These are phyloP conservation scores for Phytopythium chamaehyphon DNA, from an alignment of 352 stramenopile species.

Conservation along the genomic window DNA sequence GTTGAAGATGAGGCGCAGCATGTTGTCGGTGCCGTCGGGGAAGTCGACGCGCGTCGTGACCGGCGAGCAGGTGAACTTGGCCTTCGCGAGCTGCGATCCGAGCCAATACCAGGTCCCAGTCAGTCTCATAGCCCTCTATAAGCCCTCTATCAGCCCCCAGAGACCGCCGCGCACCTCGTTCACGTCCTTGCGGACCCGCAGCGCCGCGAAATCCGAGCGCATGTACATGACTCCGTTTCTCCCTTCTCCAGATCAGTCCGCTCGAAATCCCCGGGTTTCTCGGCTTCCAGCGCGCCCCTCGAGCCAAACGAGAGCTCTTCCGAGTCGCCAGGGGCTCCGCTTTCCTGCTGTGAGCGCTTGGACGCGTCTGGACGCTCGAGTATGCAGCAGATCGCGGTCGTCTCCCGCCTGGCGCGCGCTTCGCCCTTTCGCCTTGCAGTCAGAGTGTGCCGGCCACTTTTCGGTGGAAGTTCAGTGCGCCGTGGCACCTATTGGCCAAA, in stretches of 20 bases:
- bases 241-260: neutral
- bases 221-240: constrained; percentile 33
- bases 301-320: too few species aligned
- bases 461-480: too few species aligned
- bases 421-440: too few species aligned
- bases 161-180: constrained; percentile 52
- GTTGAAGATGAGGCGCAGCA: constrained; percentile 75
- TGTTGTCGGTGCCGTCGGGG: constrained; percentile 75
- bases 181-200: constrained; percentile 83
- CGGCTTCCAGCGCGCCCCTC: neutral
- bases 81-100: constrained; percentile 58
- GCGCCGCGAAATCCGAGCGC: constrained; percentile 69
- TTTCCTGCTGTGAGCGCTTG: neutral
- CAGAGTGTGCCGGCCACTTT: too few species aligned
- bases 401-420: too few species aligned
- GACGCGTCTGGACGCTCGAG: neutral
- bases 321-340: constrained; percentile 17
- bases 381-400: too few species aligned
- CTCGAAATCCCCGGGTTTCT: too few species aligned
- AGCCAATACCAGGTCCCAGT: neutral
- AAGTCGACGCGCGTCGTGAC: constrained; percentile 82
- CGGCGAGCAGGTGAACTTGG: constrained; percentile 74
- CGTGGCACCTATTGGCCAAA: neutral
- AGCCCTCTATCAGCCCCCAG: neutral
- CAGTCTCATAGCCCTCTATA: neutral